Evolutionary conservation across 495 filamentous ascomycete genomes (phyloP).

Genomic region (Bacidia gigantensis): DNA sequence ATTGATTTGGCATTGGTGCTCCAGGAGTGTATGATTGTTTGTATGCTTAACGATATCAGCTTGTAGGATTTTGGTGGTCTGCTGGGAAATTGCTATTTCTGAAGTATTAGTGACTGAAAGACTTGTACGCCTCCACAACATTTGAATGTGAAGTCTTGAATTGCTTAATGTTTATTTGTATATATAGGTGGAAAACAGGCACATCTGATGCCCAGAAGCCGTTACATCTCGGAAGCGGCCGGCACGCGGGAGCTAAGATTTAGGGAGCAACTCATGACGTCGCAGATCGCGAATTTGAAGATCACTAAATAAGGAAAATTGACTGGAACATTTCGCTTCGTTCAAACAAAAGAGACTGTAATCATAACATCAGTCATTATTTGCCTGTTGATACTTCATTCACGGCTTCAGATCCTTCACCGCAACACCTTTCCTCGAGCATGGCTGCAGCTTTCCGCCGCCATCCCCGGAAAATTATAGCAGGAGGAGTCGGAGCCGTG

Average conservation of each 20-base stretch:
- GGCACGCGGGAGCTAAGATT: neutral
- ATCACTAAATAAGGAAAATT: too few relatives aligned
- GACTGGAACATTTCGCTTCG: too few relatives aligned
- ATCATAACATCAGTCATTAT: neutral
- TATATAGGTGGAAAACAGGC: too few relatives aligned
- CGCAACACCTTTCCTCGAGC: neutral
- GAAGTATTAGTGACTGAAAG: too few relatives aligned
- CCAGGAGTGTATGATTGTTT: neutral
- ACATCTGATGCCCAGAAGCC: neutral
- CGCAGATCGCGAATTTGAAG: neutral
- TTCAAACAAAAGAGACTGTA: too few relatives aligned
- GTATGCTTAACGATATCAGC: too few relatives aligned
- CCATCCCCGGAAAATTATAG: conserved; percentile 16
- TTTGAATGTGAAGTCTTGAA: too few relatives aligned
- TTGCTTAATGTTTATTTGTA: too few relatives aligned
- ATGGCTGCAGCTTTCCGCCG: conserved; percentile 13
- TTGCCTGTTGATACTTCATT: neutral
- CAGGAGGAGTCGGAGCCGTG: conserved; percentile 1
- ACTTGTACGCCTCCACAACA: too few relatives aligned
- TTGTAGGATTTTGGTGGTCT: too few relatives aligned
- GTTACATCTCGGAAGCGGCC: neutral
- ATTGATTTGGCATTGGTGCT: neutral
- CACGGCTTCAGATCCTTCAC: neutral
- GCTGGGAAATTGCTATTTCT: too few relatives aligned
- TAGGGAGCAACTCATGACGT: neutral